Evolutionary conservation across 1,284 basidiomycete species (phyloP), one percentile per base, ranked within the genome.

Genomic region (Pholiota adiposa): DNA sequence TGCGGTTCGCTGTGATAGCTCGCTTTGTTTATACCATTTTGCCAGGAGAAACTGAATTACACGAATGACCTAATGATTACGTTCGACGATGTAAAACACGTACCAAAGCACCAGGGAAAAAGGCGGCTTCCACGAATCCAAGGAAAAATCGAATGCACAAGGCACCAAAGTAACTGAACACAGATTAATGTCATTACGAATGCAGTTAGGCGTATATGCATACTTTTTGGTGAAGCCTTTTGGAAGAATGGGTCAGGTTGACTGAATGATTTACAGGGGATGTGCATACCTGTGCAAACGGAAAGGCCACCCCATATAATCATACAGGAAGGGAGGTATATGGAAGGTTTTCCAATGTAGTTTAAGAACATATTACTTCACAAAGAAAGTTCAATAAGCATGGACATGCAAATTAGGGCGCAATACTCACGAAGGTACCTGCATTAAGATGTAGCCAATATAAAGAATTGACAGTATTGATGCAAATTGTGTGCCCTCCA

Each of bases 361-460:
- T 90, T 89, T 60, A 93, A 70, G 63, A 90, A 84, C 82, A 89
- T 89, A 70, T 92, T 91, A 3, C 88, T 90, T 54, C 21, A 31
- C 19, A 52, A 51, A 38, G 27, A 18, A 33, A 23, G 5, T 23
- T 25, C 12, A 58, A 21, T 31, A 6, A 18, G 9, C 11, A 48
- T 19, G 34, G 14, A 16, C 38, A 21, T 18, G 46, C 36, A 19
- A 51, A 38, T 43, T n/a, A 36, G 44, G 21, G 36, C 14, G 18
- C 41, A 21, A 51, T 8, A 75, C 84, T 69, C 69, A 89, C 87
- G 88, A 90, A 16, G 89, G 90, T 53, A 90, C 83, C 71, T 94
- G 92, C 86, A 92, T 90, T 56, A 90, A 72, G 63, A 90, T 86
- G 67, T 94, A 93, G 25, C 90, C 91, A 49, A 92, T 83, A 67